These are phyloP conservation scores for Drosera capensis DNA, from an alignment of 148 eudicot genomes.

Conservation along the genomic window DNA sequence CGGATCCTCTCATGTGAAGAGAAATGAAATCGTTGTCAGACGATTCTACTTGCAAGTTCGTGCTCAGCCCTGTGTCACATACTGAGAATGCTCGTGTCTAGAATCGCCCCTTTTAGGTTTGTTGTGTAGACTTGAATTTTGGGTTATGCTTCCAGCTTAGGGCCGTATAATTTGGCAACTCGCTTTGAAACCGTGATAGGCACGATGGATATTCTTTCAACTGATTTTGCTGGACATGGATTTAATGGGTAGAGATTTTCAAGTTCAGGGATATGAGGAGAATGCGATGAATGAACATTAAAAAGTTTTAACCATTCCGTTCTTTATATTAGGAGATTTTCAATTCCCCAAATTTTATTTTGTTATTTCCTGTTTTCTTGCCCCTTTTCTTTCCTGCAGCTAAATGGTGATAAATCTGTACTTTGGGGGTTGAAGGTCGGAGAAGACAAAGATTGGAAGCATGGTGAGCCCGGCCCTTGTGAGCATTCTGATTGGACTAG, in stretches of 20 bases:
- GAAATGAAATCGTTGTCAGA: too few species aligned
- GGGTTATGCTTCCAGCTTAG: too few species aligned
- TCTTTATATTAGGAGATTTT: background rate
- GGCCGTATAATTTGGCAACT: too few species aligned
- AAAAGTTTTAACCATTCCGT: background rate
- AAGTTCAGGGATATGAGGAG: background rate
- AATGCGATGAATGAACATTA: background rate
- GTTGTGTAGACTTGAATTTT: too few species aligned
- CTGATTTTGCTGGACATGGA: background rate
- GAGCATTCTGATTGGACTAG: conserved; percentile 62
- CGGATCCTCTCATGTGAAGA: too few species aligned
- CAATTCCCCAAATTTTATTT: background rate
- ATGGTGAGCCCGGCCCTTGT: conserved; percentile 66
- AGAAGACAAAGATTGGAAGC: conserved; percentile 70
- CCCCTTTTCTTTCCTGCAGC: background rate
- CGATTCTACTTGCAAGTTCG: too few species aligned
- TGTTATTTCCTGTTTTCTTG: background rate
- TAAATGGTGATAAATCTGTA: conserved; percentile 9
- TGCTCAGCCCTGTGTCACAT: too few species aligned
- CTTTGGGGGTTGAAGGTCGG: conserved; percentile 56
- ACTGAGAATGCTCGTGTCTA: too few species aligned
- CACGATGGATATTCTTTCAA: too few species aligned
- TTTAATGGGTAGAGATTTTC: background rate
- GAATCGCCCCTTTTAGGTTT: too few species aligned
- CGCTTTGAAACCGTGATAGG: too few species aligned